Evolutionary conservation across 805 yeast genomes (phyloP).

Genomic region (Metschnikowia arizonensis): DNA sequence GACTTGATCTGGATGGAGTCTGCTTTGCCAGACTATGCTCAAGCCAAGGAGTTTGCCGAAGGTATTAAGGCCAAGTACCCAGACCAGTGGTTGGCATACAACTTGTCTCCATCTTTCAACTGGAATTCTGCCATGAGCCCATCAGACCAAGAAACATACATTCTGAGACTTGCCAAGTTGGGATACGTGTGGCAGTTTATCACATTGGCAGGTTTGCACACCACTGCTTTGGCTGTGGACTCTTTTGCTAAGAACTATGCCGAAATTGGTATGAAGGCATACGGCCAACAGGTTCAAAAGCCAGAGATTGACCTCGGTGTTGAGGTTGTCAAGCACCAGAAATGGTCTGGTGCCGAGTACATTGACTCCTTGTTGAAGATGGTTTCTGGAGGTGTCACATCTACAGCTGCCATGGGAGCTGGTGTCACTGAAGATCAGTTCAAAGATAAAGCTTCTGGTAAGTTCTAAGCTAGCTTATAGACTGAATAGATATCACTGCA

Average conservation of each 20-base stretch:
- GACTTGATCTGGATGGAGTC: conserved; percentile 99
- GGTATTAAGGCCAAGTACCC: conserved; percentile 83
- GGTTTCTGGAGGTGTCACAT: conserved; percentile 90
- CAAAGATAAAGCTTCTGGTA: conserved; percentile 36
- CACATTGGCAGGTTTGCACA: conserved; percentile 94
- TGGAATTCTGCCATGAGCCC: conserved; percentile 93
- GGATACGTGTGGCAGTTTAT: conserved; percentile 98
- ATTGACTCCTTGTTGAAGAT: conserved; percentile 85
- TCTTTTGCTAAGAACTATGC: conserved; percentile 76
- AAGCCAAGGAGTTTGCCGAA: conserved; percentile 91
- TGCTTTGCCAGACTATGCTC: conserved; percentile 86
- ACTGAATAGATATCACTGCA: neutral
- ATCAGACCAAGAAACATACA: conserved; percentile 86
- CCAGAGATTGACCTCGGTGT: conserved; percentile 85
- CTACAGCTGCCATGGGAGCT: conserved; percentile 97
- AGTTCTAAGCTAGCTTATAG: conserved; percentile 15
- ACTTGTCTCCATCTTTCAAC: conserved; percentile 95
- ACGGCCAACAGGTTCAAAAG: conserved; percentile 82
- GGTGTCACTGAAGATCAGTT: conserved; percentile 98
- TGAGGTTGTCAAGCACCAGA: conserved; percentile 96
- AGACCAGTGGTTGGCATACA: conserved; percentile 93
- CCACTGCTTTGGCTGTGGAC: conserved; percentile 89
- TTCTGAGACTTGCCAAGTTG: conserved; percentile 75
- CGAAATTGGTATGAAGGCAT: conserved; percentile 89
- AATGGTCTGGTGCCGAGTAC: conserved; percentile 98